Evolutionary conservation across 345 rosid species (phyloP), one percentile per base, ranked within the genome.

Genomic region (Aquilaria sinensis): DNA sequence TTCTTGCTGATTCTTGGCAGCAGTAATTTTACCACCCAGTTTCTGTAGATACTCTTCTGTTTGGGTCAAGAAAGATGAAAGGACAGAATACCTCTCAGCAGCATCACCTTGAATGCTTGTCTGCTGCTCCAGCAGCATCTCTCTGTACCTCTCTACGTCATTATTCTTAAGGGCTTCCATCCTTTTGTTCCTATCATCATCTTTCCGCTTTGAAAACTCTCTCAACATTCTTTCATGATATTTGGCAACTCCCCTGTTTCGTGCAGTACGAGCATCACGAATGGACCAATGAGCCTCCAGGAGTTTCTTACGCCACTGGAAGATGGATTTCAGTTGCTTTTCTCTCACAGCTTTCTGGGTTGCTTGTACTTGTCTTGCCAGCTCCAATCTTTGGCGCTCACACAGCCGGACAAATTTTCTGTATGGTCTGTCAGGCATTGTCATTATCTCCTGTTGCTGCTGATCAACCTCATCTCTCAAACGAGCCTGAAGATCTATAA

Each of bases 81-180:
- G 94, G 56, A 95, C 97, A 37, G 85, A 80, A 74, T 95, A 95
- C 75, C 99, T 85, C 82, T 95, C 99, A 9, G 96, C 86, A 73
- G 96, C 98, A 65, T 84, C 99, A 50, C 99, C 99, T 10, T 80
- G 74, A 41, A 89, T 78, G 73, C 67, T 87, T 45, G 99, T 95
- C 78, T 95, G 97, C 85, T 91, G 96, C 77, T 95, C 99, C 76
- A 95, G 71, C 73, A 95, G 70, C 98, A 95, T 95, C 77, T 95
- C 97, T 78, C 99, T 83, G 68, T 95, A 95, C 81, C 99, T 85
- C 81, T 91, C 99, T 45, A 91, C 99, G 66, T 95, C 99, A 79
- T 95, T 95, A 75, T 95, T 95, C 83, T 95, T 91, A 81, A 95
- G 76, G 59, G 99, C 99, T 69, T 95, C 99, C 99, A 95, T 95